Base-by-base conservation (phyloP, 163 green algal genomes). In the Prototheca cutis region DNA sequence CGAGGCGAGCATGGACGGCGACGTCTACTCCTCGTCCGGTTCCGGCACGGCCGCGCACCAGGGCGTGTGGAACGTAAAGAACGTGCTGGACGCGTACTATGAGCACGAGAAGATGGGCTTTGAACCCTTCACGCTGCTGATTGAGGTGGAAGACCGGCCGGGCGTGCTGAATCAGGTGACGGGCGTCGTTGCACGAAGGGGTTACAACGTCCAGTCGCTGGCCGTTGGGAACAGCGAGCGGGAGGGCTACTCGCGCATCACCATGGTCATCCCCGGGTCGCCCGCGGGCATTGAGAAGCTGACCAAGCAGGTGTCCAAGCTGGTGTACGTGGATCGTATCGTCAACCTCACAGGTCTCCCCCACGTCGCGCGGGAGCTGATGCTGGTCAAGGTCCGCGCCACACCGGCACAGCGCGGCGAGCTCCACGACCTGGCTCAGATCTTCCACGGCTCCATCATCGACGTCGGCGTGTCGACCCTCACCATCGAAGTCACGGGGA, bases 141-240 rank as follows among this genome's bases (percentile, higher is more conserved):
- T 98, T 31, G 78, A 91, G 55, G 92, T 98, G 34, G 54, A 84
- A 52, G 87, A 99, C 67, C 64, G 82, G 40, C 81, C 92, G 3
- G 92, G 92, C 24, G 90, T 97, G 40, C 81, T 99, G 25, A 95
- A 97, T 72, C 75, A 90, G 75, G 87, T 98, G 42, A 97, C 93
- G 0, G 83, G 84, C 32, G 86, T 98, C 34, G 87, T 99, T 69
- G 82, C 93, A 3, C 78, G 91, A 36, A 80, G 92, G 21, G 91
- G 93, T 33, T 98, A 96, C 85, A 99, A 98, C 74, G 75, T 99
- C 32, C 88, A 97, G 76, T 88, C 69, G 19, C 74, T 99, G 57
- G 92, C 90, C 48, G 92, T 99, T 72, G 92, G 92, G 23, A 84
- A 83, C 33, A 78, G 70, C 18, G 89, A 96, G 80, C 72, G 54